Conservation (phyloP, 371 early-diverging fungal species). For the Capillidium rhysosporum region DNA sequence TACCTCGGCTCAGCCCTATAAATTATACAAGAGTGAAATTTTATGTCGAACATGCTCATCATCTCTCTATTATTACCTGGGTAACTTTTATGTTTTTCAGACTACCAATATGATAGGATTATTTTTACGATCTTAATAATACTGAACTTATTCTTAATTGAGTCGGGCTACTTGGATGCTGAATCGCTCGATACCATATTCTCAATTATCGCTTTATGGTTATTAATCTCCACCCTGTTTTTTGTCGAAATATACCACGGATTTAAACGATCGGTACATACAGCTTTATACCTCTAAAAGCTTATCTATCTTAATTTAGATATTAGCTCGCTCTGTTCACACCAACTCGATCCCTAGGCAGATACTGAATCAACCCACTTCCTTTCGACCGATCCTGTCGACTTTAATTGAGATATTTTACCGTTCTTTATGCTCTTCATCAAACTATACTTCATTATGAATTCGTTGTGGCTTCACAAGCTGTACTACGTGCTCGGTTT, state of each 20-base stretch:
- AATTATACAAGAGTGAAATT: constrained; percentile 80
- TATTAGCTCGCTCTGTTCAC: constrained; percentile 64
- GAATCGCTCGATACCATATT: constrained; percentile 83
- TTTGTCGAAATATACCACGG: constrained; percentile 85
- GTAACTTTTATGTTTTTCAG: constrained; percentile 14
- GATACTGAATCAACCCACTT: constrained; percentile 66
- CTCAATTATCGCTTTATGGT: constrained; percentile 69
- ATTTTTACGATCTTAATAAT: constrained; percentile 45
- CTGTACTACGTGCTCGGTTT: constrained; percentile 82
- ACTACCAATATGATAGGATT: constrained; percentile 15
- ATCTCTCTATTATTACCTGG: constrained; percentile 75
- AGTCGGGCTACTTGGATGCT: constrained; percentile 70
- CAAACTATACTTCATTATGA: constrained; percentile 70
- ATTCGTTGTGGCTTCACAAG: constrained; percentile 60
- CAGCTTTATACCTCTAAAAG: background rate
- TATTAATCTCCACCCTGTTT: constrained; percentile 61
- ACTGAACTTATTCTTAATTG: constrained; percentile 81
- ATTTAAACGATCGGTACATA: constrained; percentile 43
- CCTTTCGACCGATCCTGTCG: constrained; percentile 47
- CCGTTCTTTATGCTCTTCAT: constrained; percentile 83
- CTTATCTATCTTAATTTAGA: constrained; percentile 5
- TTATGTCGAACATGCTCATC: constrained; percentile 58
- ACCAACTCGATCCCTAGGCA: constrained; percentile 88
- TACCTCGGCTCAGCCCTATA: constrained; percentile 73
- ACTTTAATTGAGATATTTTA: constrained; percentile 66